Conservation (phyloP, 2,329 filamentous ascomycete genomes). For the Stachybotrys elegans region DNA sequence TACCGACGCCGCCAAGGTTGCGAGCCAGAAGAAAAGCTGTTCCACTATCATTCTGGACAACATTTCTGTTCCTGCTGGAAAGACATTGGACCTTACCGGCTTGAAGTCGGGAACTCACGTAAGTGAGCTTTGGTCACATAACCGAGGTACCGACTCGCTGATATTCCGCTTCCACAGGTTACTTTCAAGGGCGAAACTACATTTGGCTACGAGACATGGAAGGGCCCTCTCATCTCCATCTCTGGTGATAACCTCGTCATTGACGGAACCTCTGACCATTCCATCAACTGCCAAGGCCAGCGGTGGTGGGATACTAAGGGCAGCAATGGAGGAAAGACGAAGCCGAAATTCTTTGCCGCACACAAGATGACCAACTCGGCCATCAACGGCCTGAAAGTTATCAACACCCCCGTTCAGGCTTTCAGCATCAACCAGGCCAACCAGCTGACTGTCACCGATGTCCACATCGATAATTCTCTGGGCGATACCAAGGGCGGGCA, state of each 20-base stretch:
- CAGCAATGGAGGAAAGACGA: slow-evolving; percentile 53
- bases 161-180: slow-evolving; percentile 21
- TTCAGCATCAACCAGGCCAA: slow-evolving; percentile 33
- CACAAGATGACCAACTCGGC: slow-evolving; percentile 30
- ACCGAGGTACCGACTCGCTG: not conserved
- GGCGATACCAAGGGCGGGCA: slow-evolving; percentile 30
- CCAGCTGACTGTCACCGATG: slow-evolving; percentile 25
- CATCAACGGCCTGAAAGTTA: slow-evolving; percentile 32
- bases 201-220: slow-evolving; percentile 62
- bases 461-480: slow-evolving; percentile 33
- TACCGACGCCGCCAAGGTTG: slow-evolving; percentile 42
- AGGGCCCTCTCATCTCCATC: slow-evolving; percentile 57
- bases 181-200: slow-evolving; percentile 63
- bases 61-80: slow-evolving; percentile 51
- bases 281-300: slow-evolving; percentile 50
- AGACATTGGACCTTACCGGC: slow-evolving; percentile 52
- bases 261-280: slow-evolving; percentile 40
- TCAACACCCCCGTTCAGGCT: slow-evolving; percentile 37
- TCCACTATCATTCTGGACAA: slow-evolving; percentile 47
- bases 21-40: slow-evolving; percentile 44
- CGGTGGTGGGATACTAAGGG: slow-evolving; percentile 60
- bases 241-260: slow-evolving; percentile 52
- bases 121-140: no score
- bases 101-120: slow-evolving; percentile 42
- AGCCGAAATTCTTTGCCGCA: slow-evolving; percentile 57